Base-by-base conservation (phyloP, 2,329 filamentous ascomycete genomes). In the Ustilaginoidea virens region DNA sequence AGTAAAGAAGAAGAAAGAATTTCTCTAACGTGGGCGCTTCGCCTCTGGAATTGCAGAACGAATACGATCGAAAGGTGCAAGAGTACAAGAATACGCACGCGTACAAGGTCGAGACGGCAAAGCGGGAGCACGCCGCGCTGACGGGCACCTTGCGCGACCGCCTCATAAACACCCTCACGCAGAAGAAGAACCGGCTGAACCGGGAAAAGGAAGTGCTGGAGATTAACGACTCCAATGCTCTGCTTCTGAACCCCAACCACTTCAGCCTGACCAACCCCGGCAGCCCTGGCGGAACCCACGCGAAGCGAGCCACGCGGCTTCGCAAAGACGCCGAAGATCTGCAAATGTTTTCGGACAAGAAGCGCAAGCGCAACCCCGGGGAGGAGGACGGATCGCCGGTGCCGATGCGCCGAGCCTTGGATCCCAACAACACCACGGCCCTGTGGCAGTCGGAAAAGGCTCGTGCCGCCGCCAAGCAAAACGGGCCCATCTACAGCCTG, bases 121-220 rank as follows among this genome's bases (percentile, higher is more conserved):
- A 59, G 40, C 60, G 69, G 37, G 74, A 79, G 47, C 67, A 75
- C 47, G 55, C 57, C 27, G 61, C 68, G 2, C 57, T 79, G 15
- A 61, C 68, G 2, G 58, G 56, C 31, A 78, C 74, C 2, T 60
- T 78, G 25, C 66, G 70, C 37, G 72, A 77, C 39, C 69, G 73
- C n/a, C 55, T 79, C 17, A 71, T 76, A 50, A 77, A 77, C 40
- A 66, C 65, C 24, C 62, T 79, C 34, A 68, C 63, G 11, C 62
- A 67, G 21, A 77, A 76, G 52, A 77, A 76, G 47, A 66, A 66
- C 39, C 63, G 73, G 19, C 52, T 79, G 17, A 66, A 65, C 29
- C 66, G 70, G 41, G 74, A 79, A 41, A 78, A 77, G 45, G 74
- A 78, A 42, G 69, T 71, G 3, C 56, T 77, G 24, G 74, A 79